These are phyloP conservation scores for Lactifluus rugatus DNA, from an alignment of 768 basidiomycete species.

Conservation along the genomic window DNA sequence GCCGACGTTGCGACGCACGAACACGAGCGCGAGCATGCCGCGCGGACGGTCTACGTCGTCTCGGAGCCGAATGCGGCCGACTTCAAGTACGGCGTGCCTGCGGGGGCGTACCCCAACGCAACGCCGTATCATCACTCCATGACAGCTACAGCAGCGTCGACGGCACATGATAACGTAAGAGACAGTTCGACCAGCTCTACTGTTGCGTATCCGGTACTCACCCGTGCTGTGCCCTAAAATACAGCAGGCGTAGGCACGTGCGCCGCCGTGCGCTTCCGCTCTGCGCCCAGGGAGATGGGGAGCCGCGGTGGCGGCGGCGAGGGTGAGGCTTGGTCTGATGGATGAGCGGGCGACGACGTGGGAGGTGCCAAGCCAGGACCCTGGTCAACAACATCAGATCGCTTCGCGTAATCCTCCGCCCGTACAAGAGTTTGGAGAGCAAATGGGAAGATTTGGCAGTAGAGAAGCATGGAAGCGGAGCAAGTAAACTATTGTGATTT, in stretches of 20 bases:
- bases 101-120: conserved; percentile 43
- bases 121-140: conserved; percentile 31
- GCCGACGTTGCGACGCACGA: conserved; percentile 40
- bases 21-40: conserved; percentile 50
- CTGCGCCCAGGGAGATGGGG: conserved; percentile 38
- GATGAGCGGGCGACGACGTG: conserved; percentile 30
- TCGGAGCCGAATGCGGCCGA: conserved; percentile 58
- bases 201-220: conserved; percentile 38
- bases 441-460: conserved; percentile 38
- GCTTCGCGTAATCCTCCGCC: conserved; percentile 40
- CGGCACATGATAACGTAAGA: conserved; percentile 27
- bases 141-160: conserved; percentile 27
- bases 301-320: conserved; percentile 32
- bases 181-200: conserved; percentile 33
- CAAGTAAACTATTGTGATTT: conserved; percentile 22
- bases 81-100: conserved; percentile 58
- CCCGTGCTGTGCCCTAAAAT: conserved; percentile 33
- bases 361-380: conserved; percentile 26
- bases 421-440: conserved; percentile 34
- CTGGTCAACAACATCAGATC: conserved; percentile 22
- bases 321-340: conserved; percentile 35
- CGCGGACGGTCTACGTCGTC: conserved; percentile 56
- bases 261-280: conserved; percentile 34
- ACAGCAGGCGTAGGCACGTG: conserved; percentile 39
- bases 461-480: conserved; percentile 41